Percentiles rank a stretch among this genome's conserved stretches.
Conservation (phyloP, 495 filamentous ascomycete genomes). For the Monascus purpureus region DNA sequence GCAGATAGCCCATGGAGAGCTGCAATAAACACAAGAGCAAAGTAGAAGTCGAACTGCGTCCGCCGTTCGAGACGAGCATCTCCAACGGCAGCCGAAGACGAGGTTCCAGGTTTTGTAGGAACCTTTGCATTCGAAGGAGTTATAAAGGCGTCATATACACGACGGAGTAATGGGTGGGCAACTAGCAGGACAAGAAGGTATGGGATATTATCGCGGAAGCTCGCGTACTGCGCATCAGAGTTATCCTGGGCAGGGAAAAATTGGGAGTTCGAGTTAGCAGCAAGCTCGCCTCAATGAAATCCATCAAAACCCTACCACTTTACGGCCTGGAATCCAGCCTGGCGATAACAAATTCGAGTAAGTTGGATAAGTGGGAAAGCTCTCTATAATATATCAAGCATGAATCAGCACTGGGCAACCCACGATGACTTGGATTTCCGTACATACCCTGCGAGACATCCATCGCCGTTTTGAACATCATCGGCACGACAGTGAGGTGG, state of each 20-base stretch:
- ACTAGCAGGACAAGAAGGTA: slow-evolving; percentile 57
- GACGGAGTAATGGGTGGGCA: slow-evolving; percentile 66
- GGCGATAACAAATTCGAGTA: slow-evolving; percentile 56
- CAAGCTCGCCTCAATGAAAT: neutral
- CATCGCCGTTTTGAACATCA: slow-evolving; percentile 82
- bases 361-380: slow-evolving; percentile 64
- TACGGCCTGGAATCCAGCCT: slow-evolving; percentile 92
- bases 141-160: slow-evolving; percentile 42
- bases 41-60: slow-evolving; percentile 70
- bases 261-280: too few species aligned
- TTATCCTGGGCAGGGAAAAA: slow-evolving; percentile 46
- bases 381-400: slow-evolving; percentile 37
- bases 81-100: slow-evolving; percentile 32
- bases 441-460: slow-evolving; percentile 85
- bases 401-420: neutral
- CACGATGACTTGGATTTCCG: too few species aligned
- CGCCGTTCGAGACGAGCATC: slow-evolving; percentile 60
- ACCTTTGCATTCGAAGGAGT: slow-evolving; percentile 3
- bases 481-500: slow-evolving; percentile 51
- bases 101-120: slow-evolving; percentile 3
- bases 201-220: slow-evolving; percentile 76
- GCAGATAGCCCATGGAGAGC: slow-evolving; percentile 77
- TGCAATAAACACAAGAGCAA: slow-evolving; percentile 63
- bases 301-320: slow-evolving; percentile 43
- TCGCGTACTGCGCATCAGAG: slow-evolving; percentile 78